Evolutionary conservation across 1,284 basidiomycete species (phyloP), one percentile per base, ranked within the genome.

Genomic region (Marasmius fiardii): DNA sequence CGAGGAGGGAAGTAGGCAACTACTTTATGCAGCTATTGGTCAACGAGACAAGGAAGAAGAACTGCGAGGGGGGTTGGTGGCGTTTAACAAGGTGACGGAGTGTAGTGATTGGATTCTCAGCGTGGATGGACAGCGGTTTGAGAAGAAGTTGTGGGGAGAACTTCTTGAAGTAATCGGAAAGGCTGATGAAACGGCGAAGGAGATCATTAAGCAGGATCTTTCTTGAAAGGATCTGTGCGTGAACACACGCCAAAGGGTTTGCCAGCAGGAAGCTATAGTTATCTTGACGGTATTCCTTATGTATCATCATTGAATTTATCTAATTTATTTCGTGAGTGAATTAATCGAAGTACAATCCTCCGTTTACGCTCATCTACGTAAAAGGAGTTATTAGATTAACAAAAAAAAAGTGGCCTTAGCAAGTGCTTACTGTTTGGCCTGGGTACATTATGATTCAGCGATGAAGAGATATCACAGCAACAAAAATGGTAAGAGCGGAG

Each of bases 91-190:
- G 26, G 52, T 61, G 10, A 51, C 51, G 1, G 60, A 61, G 31
- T 56, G 58, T 12, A 60, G 63, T 50, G 59, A 64, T 47, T 64
- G 48, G 37, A 48, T 61, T n/a, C 43, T 61, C 5, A 71, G 74
- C 20, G 61, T 72, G 10, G 68, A 75, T 26, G 81, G 81, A 0
- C 60, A 62, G 56, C 60, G 59, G 26, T 63, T 69, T n/a, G 73
- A 80, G 61, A 70, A 76, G 14, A 67, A 64, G 11, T 20, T 79
- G 35, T 82, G 76, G 76, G 76, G 21, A 79, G 54, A 49, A 70
- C 11, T 8, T 3, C 11, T 20, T 12, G 20, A 44, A 20, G 43
- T 44, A 20, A 11, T 18, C 11, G 11, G 11, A 24, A 20, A 20
- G 20, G n/a, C 23, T 3, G 43, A 44, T 8, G 18, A 18, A 20